Percentiles rank a stretch among this genome's conserved stretches.
Evolutionary conservation across 179 eudicot genomes (phyloP).

Genomic region (Spergularia azorica): DNA sequence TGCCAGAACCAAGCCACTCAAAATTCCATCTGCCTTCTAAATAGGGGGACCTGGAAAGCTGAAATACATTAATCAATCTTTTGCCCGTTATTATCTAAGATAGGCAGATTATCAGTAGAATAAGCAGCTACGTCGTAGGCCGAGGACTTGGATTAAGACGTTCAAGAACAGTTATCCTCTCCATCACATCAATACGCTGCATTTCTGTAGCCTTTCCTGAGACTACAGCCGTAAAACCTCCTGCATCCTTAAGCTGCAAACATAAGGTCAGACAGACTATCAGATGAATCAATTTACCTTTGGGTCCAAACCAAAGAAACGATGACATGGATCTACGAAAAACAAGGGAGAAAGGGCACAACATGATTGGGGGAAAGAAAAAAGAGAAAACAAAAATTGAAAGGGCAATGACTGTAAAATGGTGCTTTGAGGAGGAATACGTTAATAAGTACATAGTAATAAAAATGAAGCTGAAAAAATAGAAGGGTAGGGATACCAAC

Average conservation of each 20-base stretch:
- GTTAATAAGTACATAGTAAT: neutral
- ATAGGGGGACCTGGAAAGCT: slow-evolving; percentile 84
- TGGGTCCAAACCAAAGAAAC: neutral
- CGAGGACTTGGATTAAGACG: slow-evolving; percentile 91
- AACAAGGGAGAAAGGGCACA: neutral
- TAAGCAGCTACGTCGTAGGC: slow-evolving; percentile 92
- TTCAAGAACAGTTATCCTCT: slow-evolving; percentile 85
- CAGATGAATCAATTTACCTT: neutral
- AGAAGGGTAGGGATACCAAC: too few relatives aligned
- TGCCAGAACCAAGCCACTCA: slow-evolving; percentile 85
- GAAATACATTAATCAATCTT: slow-evolving; percentile 40
- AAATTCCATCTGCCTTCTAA: slow-evolving; percentile 88
- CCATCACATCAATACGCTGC: slow-evolving; percentile 85
- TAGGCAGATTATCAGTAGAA: slow-evolving; percentile 20
- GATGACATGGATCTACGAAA: neutral
- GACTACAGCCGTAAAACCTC: slow-evolving; percentile 76
- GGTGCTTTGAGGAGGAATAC: neutral
- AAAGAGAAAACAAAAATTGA: neutral
- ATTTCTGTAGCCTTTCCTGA: slow-evolving; percentile 70
- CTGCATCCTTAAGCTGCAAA: slow-evolving; percentile 79
- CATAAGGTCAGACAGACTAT: slow-evolving; percentile 2
- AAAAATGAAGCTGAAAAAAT: too few relatives aligned
- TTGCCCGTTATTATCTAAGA: slow-evolving; percentile 14
- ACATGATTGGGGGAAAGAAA: neutral
- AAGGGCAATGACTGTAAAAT: too few relatives aligned